These are phyloP conservation scores for Stromatinia cepivora DNA, from an alignment of 2,329 filamentous ascomycete genomes.

Conservation along the genomic window DNA sequence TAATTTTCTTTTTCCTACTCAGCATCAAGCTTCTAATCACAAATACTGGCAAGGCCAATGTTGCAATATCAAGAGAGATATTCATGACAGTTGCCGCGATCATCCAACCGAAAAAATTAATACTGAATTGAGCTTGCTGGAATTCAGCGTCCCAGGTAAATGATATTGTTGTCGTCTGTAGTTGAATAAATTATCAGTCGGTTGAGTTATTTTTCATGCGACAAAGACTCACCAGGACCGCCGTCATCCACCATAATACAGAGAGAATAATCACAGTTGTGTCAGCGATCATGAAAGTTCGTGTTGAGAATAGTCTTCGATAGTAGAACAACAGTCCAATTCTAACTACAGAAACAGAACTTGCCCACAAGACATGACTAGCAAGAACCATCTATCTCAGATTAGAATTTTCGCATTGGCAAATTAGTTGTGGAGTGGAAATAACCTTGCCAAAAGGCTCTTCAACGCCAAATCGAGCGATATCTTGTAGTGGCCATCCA, in stretches of 20 bases:
- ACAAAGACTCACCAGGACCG: too few relatives aligned
- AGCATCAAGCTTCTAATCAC: background rate
- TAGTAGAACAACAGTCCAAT: background rate
- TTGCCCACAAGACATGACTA: slow-evolving; percentile 12
- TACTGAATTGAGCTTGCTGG: background rate
- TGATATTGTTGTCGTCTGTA: too few relatives aligned
- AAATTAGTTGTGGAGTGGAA: too few relatives aligned
- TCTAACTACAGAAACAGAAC: background rate
- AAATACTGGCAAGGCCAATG: background rate
- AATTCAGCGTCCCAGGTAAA: too few relatives aligned
- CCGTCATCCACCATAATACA: too few relatives aligned
- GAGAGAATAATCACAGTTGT: too few relatives aligned
- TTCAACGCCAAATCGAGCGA: slow-evolving; percentile 4
- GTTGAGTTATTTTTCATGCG: too few relatives aligned
- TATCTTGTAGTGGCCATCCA: slow-evolving; percentile 5
- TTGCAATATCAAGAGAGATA: background rate
- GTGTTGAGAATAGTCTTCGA: too few relatives aligned
- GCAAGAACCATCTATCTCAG: background rate
- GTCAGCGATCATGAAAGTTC: too few relatives aligned
- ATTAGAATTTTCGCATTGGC: too few relatives aligned
- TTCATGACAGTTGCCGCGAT: background rate
- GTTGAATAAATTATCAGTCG: too few relatives aligned
- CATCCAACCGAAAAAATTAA: background rate
- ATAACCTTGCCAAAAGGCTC: background rate
- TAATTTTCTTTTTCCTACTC: background rate